These are phyloP conservation scores for Ustilago shanxiensis DNA, from an alignment of 1,284 basidiomycete genomes.

Conservation along the genomic window DNA sequence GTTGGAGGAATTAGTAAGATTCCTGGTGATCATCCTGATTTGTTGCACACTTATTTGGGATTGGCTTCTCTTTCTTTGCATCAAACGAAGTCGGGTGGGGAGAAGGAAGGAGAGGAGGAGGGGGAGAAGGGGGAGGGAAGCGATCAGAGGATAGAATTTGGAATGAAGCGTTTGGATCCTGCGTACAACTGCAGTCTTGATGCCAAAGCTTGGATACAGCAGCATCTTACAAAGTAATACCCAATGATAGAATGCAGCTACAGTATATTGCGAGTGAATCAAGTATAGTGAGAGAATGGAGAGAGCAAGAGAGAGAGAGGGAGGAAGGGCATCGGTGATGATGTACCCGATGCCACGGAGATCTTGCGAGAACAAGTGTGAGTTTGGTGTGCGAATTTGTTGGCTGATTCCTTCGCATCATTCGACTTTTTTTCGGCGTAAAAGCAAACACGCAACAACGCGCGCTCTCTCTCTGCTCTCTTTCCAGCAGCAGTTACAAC, in stretches of 20 bases:
- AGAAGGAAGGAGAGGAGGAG: neutral
- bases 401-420: constrained; percentile 3
- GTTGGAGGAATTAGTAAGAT: constrained; percentile 65
- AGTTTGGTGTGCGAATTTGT: neutral
- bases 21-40: constrained; percentile 60
- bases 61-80: constrained; percentile 62
- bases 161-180: constrained; percentile 26
- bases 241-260: too few relatives aligned
- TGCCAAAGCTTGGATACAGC: constrained; percentile 23
- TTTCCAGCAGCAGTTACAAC: too few relatives aligned
- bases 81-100: neutral
- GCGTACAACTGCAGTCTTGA: constrained; percentile 26
- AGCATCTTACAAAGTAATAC: constrained; percentile 15
- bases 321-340: too few relatives aligned
- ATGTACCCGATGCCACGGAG: neutral
- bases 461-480: neutral
- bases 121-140: neutral
- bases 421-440: too few relatives aligned
- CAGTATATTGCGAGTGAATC: neutral
- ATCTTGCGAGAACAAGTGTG: too few relatives aligned
- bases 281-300: too few relatives aligned
- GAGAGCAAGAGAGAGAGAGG: too few relatives aligned
- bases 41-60: constrained; percentile 66
- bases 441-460: neutral
- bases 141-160: constrained; percentile 14